Conservation (phyloP, 495 filamentous ascomycete genomes). For the Jackrogersella minutella region DNA sequence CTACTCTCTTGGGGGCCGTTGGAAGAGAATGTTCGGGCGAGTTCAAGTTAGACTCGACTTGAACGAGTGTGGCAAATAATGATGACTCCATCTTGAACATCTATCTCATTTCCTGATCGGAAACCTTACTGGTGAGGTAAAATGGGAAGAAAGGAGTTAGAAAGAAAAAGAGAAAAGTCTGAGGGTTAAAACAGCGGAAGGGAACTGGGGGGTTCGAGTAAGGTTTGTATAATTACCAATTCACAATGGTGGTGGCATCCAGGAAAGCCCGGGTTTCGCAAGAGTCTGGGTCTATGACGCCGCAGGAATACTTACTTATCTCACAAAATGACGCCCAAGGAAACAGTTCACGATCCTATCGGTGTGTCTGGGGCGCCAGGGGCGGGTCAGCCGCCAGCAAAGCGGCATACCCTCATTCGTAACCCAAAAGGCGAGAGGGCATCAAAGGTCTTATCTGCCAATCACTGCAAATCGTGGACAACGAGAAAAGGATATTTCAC, state of each 20-base stretch:
- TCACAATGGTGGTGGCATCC: not conserved
- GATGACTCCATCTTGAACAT: conserved; percentile 38
- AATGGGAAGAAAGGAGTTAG: not conserved
- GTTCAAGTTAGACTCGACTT: conserved; percentile 41
- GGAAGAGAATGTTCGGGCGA: conserved; percentile 32
- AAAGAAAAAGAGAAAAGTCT: not conserved
- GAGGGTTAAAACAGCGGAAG: not conserved
- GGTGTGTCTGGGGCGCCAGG: conserved; percentile 10
- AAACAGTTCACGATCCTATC: conserved; percentile 36
- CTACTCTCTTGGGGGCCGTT: conserved; percentile 46
- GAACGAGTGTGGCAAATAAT: conserved; percentile 39
- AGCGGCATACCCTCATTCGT: conserved; percentile 27
- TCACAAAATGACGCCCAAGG: conserved; percentile 25
- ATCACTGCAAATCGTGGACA: conserved; percentile 27
- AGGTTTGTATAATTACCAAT: conserved; percentile 8
- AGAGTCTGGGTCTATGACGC: too few relatives aligned
- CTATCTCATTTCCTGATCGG: conserved; percentile 21
- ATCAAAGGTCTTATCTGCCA: conserved; percentile 31
- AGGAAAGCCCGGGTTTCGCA: not conserved
- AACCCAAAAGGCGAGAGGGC: not conserved
- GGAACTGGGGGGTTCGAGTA: not conserved
- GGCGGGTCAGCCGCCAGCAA: not conserved
- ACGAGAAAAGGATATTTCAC: conserved; percentile 8
- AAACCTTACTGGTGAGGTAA: not conserved
- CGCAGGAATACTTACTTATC: conserved; percentile 16